Base-by-base conservation (phyloP, 73 alveolate species). In the Paramecium caudatum region DNA sequence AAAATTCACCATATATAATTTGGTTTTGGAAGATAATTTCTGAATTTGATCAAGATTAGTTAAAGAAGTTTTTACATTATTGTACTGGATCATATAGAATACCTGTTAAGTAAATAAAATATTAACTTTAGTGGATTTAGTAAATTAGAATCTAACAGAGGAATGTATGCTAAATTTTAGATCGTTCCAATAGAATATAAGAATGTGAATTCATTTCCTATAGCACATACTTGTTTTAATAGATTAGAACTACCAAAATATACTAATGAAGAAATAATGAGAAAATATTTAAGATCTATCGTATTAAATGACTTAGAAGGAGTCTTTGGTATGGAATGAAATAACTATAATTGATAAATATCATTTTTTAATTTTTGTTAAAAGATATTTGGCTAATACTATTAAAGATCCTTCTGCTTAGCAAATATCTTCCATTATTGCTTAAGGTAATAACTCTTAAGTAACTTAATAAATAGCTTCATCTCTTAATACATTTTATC, bases 201-300 rank as follows among this genome's bases (percentile, higher is more conserved):
- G 33, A 82, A 87, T 70, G 93, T 82, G 17, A 95, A 93, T 50
- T 94, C 94, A 46, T 95, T 96, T 70, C 98, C 98, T 34, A 95
- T 94, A 36, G 99, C 99, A 32, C 98, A 96, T 82, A 97, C 99
- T 33, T 97, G 99, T 90, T 97, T 97, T 78, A 97, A 97, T 61
- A 95, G 99, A 82, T 94, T 97, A 19, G 98, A 96, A 81, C 93
- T 97, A 36, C 99, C 99, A 6, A 45, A 92, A 86, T 86, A 86
- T 48, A 80, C 93, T 9, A 86, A 30, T 25, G 62, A 86, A 45
- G 93, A 63, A 41, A 46, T 86, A 46, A 41, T 86, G 84, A 86
- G 85, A 62, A 86, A 86, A 63, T 61, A 62, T 25, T 63, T 86
- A 61, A 37, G 84, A 63, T 37, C 69, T 49, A 86, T 86, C 34